These are phyloP conservation scores for Aspergillus campestris DNA, from an alignment of 495 filamentous ascomycete species.

Conservation along the genomic window DNA sequence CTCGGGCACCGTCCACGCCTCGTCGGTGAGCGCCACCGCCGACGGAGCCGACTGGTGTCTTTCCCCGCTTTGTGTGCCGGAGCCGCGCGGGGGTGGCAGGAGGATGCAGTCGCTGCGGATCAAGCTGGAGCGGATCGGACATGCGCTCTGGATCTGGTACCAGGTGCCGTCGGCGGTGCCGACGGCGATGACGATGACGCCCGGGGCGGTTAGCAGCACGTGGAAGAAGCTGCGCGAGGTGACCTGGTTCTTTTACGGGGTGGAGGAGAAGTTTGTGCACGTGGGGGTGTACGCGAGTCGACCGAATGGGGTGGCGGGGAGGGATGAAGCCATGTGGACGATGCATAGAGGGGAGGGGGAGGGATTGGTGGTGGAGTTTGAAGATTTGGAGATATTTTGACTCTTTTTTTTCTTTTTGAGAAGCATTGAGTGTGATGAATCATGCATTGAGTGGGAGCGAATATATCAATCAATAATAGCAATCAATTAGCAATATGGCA, in stretches of 20 bases:
- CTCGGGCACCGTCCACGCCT: slow-evolving; percentile 43
- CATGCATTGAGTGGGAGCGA: too few species aligned
- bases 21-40: slow-evolving; percentile 46
- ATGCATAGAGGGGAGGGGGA: slow-evolving; percentile 34
- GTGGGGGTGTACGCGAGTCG: slow-evolving; percentile 51
- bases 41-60: slow-evolving; percentile 52
- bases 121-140: slow-evolving; percentile 50
- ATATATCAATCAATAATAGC: neutral
- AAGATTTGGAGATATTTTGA: slow-evolving; percentile 49
- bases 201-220: slow-evolving; percentile 34
- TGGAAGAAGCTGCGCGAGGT: slow-evolving; percentile 54
- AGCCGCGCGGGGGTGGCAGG: neutral
- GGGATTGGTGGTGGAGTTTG: slow-evolving; percentile 48
- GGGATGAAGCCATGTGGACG: slow-evolving; percentile 30
- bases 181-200: slow-evolving; percentile 21
- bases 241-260: slow-evolving; percentile 53
- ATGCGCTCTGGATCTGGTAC: slow-evolving; percentile 52
- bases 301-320: slow-evolving; percentile 31
- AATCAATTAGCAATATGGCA: too few species aligned
- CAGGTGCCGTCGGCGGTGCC: slow-evolving; percentile 34
- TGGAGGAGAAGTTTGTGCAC: slow-evolving; percentile 50
- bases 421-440: neutral
- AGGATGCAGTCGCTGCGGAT: slow-evolving; percentile 39
- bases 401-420: neutral
- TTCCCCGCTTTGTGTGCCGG: slow-evolving; percentile 31